Evolutionary conservation across 441 rosid genomes (phyloP).

Genomic region (Pelargonium fulgidum): DNA sequence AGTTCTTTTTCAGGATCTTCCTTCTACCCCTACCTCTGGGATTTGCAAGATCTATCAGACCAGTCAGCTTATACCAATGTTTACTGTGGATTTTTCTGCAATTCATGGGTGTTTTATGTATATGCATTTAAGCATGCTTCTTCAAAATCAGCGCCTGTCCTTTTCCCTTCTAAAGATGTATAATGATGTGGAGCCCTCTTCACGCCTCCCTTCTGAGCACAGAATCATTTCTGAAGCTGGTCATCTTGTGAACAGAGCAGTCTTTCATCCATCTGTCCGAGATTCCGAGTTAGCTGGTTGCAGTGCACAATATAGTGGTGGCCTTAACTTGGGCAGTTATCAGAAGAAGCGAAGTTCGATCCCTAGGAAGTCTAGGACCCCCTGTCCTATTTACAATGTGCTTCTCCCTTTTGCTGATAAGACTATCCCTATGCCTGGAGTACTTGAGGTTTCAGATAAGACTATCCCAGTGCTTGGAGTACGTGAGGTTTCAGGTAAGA

Average conservation of each 20-base stretch:
- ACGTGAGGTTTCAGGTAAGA: conserved; percentile 36
- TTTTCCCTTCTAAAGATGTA: conserved; percentile 27
- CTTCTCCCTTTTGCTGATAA: conserved; percentile 32
- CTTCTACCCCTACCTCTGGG: conserved; percentile 33
- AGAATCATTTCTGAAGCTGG: conserved; percentile 19
- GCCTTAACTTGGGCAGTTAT: conserved; percentile 50
- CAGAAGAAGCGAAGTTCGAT: conserved; percentile 74
- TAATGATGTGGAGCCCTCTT: conserved; percentile 20
- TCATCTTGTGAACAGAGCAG: conserved; percentile 25
- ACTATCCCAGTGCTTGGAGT: conserved; percentile 39
- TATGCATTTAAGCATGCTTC: conserved; percentile 40
- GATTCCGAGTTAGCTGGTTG: conserved; percentile 44
- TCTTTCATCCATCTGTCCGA: conserved; percentile 40
- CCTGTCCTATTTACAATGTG: conserved; percentile 56
- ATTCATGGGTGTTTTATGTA: conserved; percentile 56
- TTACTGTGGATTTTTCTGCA: conserved; percentile 65
- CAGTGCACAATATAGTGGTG: conserved; percentile 39
- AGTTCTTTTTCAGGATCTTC: conserved; percentile 46
- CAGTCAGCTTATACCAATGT: conserved; percentile 37
- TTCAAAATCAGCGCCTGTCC: conserved; percentile 28
- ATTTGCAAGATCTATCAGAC: conserved; percentile 60
- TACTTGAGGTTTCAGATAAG: too few species aligned
- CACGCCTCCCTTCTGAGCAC: conserved; percentile 11
- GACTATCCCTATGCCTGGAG: conserved; percentile 76
- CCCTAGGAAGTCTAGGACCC: conserved; percentile 55